phyloP scores from a whole-genome alignment of 495 filamentous ascomycete species.

The Penicillium soppii region DNA sequence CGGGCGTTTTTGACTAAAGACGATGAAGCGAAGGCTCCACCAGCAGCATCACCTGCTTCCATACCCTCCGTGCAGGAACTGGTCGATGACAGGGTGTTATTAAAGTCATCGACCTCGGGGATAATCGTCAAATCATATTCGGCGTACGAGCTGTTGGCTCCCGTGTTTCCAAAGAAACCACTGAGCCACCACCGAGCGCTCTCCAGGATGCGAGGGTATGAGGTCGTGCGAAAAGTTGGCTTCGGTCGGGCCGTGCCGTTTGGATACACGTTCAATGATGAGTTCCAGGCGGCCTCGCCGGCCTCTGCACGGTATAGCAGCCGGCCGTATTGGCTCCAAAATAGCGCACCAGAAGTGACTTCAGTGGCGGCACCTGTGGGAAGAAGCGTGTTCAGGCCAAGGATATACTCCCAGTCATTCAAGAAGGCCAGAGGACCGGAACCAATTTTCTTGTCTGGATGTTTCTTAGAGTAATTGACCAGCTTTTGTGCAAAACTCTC shows the following conservation, averaged over 20 bases:
- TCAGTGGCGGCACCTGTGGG: constrained; percentile 51
- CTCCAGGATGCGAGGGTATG: constrained; percentile 49
- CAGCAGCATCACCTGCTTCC: constrained; percentile 14
- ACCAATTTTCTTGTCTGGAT: constrained; percentile 31
- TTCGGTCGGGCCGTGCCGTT: constrained; percentile 47
- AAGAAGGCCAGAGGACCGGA: constrained; percentile 49
- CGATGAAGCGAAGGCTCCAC: constrained; percentile 12
- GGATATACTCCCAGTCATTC: constrained; percentile 49
- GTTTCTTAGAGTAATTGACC: constrained; percentile 39
- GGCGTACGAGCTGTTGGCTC: constrained; percentile 34
- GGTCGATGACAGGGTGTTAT: constrained; percentile 50
- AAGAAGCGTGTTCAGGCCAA: constrained; percentile 43
- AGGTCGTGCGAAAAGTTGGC: constrained; percentile 50
- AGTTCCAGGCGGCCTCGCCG: constrained; percentile 42
- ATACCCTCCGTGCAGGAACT: constrained; percentile 25
- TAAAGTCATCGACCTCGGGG: constrained; percentile 45
- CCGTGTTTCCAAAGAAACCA: constrained; percentile 38
- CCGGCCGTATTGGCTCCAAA: constrained; percentile 56
- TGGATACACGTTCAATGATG: constrained; percentile 37
- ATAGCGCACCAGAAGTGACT: constrained; percentile 45
- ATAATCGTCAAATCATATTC: constrained; percentile 47
- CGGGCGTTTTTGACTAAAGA: constrained; percentile 18
- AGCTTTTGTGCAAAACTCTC: constrained; percentile 46
- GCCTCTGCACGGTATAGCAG: constrained; percentile 44
- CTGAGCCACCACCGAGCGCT: constrained; percentile 41